Evolutionary conservation across 148 eudicot species (phyloP), one percentile per base, ranked within the genome.

Genomic region (Polygonum aviculare): DNA sequence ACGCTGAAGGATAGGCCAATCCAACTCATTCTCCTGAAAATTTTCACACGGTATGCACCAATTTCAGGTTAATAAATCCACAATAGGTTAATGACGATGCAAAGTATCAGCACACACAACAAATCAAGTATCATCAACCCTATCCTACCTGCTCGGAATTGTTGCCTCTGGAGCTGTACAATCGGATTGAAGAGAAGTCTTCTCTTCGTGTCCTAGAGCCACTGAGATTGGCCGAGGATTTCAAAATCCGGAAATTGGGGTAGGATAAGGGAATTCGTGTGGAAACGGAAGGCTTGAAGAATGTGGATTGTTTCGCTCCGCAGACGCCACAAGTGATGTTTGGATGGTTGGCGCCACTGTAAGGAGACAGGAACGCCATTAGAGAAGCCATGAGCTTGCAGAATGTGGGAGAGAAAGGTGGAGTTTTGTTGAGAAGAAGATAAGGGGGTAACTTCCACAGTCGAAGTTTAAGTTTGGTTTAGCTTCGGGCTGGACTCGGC

Each of bases 1-100:
- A 2, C 94, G 88, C 85, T 82, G 83, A 72, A 95, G 80, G 35
- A 95, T 88, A 21, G 85, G 93, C 97, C 96, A 91, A 44, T 79
- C 79, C 76, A 80, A 73, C 76, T 69, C 84, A 67, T 73, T 72
- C 12, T 69, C 90, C 94, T 90, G 78, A 36, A 35, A 48, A 22
- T 19, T 62, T 45, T 33, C 39, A 67, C 72, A 67, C 0, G n/a
- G 36, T 31, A 63, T 12, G 72, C 72, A 36, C 21, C 4, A 4
- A 67, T 15, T 67, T 15, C 44, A 36, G 72, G 44, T 33, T 36
- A 36, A 67, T 36, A 36, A 67, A 67, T 14, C 44, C 45, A 67
- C 72, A 36, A 14, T 16, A 67, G 19, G 21, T 22, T 1, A 14
- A 4, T 0, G 72, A 15, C 14, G 41, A 76, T 4, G n/a, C 40